A percentile compares a stretch with the other conserved stretches of the same genome.
Conservation (phyloP, 768 basidiomycete species). For the Trametes meyenii region DNA sequence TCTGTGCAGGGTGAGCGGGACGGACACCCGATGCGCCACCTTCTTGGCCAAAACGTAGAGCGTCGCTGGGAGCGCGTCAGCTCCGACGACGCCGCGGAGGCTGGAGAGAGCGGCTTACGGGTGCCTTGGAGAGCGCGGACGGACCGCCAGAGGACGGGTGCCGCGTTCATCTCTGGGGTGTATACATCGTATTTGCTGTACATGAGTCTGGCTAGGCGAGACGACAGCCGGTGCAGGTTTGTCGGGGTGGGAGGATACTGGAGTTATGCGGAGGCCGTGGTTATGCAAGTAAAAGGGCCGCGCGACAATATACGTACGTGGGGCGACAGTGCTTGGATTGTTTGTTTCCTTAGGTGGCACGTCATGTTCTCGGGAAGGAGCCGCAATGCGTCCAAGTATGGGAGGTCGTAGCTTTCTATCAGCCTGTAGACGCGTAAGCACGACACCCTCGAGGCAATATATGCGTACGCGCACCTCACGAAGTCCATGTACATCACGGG, state of each 20-base stretch:
- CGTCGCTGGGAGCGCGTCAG: slow-evolving; percentile 46
- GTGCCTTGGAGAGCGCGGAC: slow-evolving; percentile 68
- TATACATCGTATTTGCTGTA: slow-evolving; percentile 55
- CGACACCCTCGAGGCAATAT: neutral
- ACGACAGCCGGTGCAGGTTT: slow-evolving; percentile 59
- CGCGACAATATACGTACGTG: slow-evolving; percentile 47
- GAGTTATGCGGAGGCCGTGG: no score
- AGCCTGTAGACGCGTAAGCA: slow-evolving; percentile 44
- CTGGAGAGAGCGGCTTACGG: slow-evolving; percentile 54
- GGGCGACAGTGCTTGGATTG: slow-evolving; percentile 67
- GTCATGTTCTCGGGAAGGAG: slow-evolving; percentile 63
- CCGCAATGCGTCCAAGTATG: slow-evolving; percentile 75
- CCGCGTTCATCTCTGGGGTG: slow-evolving; percentile 76
- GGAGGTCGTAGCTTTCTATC: slow-evolving; percentile 75
- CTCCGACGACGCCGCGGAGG: neutral
- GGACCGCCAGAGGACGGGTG: slow-evolving; percentile 78
- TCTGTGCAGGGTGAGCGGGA: slow-evolving; percentile 63
- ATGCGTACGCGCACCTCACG: slow-evolving; percentile 51
- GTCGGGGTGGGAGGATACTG: slow-evolving; percentile 69
- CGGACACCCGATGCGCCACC: slow-evolving; percentile 54
- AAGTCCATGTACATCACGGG: slow-evolving; percentile 80
- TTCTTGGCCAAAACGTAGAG: slow-evolving; percentile 68
- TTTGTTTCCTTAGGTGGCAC: slow-evolving; percentile 73
- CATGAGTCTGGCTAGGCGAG: slow-evolving; percentile 63
- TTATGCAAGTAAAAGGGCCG: neutral